These are phyloP conservation scores for Aspergillus affinis DNA, from an alignment of 495 filamentous ascomycete genomes.

Conservation along the genomic window DNA sequence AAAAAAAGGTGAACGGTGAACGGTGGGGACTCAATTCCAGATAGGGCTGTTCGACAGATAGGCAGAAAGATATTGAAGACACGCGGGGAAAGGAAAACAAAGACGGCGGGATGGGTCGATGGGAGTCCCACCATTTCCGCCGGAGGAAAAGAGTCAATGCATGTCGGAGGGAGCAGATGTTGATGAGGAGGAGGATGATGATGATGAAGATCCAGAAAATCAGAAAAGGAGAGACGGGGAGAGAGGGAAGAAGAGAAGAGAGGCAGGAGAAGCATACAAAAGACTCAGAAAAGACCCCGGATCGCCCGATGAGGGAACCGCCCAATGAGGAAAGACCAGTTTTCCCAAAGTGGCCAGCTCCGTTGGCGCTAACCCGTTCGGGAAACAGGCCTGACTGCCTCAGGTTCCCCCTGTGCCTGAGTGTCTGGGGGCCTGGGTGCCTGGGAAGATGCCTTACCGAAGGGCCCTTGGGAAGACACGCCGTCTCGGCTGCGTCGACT, in stretches of 20 bases:
- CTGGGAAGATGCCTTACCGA: too few relatives aligned
- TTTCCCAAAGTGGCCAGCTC: slow-evolving; percentile 18
- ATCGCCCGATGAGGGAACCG: slow-evolving; percentile 28
- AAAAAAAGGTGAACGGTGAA: slow-evolving; percentile 3
- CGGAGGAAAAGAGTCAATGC: not conserved
- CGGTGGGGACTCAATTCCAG: slow-evolving; percentile 1
- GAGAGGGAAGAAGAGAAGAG: not conserved
- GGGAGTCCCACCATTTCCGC: too few relatives aligned
- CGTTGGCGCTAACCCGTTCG: slow-evolving; percentile 11
- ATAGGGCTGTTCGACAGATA: slow-evolving; percentile 3
- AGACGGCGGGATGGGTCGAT: not conserved
- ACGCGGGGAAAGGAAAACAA: not conserved
- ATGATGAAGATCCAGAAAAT: not conserved
- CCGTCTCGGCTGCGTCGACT: too few relatives aligned
- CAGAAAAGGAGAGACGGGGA: not conserved
- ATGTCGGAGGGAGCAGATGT: not conserved
- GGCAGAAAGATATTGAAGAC: slow-evolving; percentile 1
- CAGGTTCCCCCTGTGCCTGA: slow-evolving; percentile 7
- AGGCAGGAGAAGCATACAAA: not conserved
- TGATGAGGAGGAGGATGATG: not conserved
- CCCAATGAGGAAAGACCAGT: slow-evolving; percentile 15
- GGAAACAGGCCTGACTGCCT: slow-evolving; percentile 17
- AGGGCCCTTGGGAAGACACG: too few relatives aligned
- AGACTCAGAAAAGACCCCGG: slow-evolving; percentile 5
- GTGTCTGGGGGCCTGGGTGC: too few relatives aligned